These are phyloP conservation scores for Paraphoma sp. DNA, from an alignment of 2,329 filamentous ascomycete genomes.

Conservation along the genomic window DNA sequence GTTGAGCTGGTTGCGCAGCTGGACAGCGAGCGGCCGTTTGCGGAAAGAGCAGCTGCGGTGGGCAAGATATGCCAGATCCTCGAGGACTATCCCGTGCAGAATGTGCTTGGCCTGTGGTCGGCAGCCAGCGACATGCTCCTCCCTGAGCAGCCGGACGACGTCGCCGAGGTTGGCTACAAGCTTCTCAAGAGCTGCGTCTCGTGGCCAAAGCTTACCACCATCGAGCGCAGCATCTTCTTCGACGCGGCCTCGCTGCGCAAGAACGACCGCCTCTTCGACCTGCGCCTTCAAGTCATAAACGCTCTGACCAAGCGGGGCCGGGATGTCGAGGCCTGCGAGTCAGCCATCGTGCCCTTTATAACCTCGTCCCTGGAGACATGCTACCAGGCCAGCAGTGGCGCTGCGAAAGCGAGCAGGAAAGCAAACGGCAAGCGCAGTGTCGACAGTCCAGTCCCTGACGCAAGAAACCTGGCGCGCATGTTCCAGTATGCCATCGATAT, in stretches of 20 bases:
- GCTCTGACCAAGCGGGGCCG: conserved; percentile 47
- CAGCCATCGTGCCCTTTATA: conserved; percentile 42
- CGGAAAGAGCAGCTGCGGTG: conserved; percentile 40
- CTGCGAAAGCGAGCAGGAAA: conserved; percentile 29
- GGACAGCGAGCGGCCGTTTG: conserved; percentile 26
- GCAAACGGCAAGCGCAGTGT: conserved; percentile 32
- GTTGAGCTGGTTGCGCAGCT: conserved; percentile 40
- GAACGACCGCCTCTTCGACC: conserved; percentile 36
- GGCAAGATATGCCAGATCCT: conserved; percentile 44
- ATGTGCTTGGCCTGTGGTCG: conserved; percentile 47
- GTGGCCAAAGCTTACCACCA: conserved; percentile 38
- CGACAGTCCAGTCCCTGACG: conserved; percentile 31
- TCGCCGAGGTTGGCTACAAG: conserved; percentile 41
- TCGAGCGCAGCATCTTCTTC: conserved; percentile 50
- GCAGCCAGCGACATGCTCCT: conserved; percentile 46
- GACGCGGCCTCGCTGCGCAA: conserved; percentile 39
- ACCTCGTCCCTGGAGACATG: conserved; percentile 39
- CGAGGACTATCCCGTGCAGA: conserved; percentile 43
- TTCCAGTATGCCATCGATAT: conserved; percentile 72
- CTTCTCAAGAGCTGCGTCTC: conserved; percentile 44
- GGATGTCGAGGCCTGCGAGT: conserved; percentile 48
- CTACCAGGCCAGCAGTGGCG: conserved; percentile 30
- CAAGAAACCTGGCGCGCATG: conserved; percentile 59
- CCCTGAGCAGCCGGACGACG: conserved; percentile 40
- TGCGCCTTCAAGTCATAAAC: conserved; percentile 43